These are phyloP conservation scores for Spergularia azorica DNA, from an alignment of 179 eudicot genomes.

Conservation along the genomic window DNA sequence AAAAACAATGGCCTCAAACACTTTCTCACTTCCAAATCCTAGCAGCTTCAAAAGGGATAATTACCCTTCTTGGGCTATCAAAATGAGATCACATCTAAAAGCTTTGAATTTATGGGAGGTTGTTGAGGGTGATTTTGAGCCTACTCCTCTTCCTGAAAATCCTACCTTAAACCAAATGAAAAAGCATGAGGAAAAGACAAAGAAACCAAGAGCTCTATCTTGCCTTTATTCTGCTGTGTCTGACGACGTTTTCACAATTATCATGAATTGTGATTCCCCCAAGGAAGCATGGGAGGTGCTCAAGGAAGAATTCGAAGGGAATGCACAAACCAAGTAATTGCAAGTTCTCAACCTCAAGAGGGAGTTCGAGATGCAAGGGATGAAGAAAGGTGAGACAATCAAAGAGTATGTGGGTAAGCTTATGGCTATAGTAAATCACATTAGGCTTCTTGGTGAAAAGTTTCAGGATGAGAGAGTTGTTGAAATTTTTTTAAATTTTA, in stretches of 20 bases:
- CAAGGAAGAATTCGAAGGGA: no score
- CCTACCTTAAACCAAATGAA: slow-evolving; percentile 6
- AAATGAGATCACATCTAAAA: background rate
- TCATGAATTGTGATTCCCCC: background rate
- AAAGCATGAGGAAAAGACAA: background rate
- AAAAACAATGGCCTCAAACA: background rate
- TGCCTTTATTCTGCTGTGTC: slow-evolving; percentile 4
- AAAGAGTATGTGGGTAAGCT: background rate
- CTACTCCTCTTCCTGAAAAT: background rate
- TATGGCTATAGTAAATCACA: no score
- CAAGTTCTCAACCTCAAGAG: slow-evolving; percentile 2
- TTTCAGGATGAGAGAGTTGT: no score
- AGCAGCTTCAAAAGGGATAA: background rate
- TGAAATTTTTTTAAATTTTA: no score
- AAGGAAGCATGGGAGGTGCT: no score
- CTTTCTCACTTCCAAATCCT: background rate
- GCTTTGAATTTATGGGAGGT: background rate
- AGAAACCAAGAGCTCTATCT: background rate
- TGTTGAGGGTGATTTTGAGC: slow-evolving; percentile 16
- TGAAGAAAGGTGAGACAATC: background rate
- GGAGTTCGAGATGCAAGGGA: slow-evolving; percentile 6
- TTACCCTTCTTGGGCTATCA: background rate
- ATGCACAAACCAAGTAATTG: background rate
- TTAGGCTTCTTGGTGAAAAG: no score
- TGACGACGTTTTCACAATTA: background rate